Evolutionary conservation across 2,329 filamentous ascomycete species (phyloP).

Genomic region (Pleomassaria siparia): DNA sequence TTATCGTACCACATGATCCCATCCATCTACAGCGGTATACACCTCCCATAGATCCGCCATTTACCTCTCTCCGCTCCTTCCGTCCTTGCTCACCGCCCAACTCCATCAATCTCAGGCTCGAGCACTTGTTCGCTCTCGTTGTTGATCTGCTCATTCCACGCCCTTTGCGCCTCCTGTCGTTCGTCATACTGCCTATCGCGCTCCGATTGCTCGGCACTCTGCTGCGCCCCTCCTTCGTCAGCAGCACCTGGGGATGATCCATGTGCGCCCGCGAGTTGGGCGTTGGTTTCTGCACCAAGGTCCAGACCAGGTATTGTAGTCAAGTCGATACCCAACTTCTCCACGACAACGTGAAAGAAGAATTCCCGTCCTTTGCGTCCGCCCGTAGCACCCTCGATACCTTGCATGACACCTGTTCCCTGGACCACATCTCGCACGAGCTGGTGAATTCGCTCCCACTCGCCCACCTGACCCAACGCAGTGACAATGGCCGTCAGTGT

Average conservation of each 20-base stretch:
- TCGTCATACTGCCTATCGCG: not conserved
- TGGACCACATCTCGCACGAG: conserved; percentile 43
- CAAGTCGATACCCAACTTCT: not conserved
- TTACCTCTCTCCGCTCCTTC: not conserved
- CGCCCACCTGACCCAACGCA: conserved; percentile 40
- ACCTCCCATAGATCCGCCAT: too few relatives aligned
- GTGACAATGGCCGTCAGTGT: conserved; percentile 43
- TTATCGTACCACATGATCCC: too few relatives aligned
- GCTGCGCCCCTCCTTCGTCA: too few relatives aligned
- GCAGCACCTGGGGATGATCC: too few relatives aligned
- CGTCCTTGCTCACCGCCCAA: not conserved
- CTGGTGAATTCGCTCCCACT: conserved; percentile 35
- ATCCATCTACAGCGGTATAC: too few relatives aligned
- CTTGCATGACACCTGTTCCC: conserved; percentile 32
- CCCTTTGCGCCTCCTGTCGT: not conserved
- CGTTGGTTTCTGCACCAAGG: too few relatives aligned
- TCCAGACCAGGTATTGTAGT: not conserved
- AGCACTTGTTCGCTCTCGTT: not conserved
- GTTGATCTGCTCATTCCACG: not conserved
- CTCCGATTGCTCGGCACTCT: not conserved
- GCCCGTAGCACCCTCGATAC: conserved; percentile 23
- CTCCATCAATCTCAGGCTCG: not conserved
- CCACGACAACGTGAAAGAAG: conserved; percentile 18
- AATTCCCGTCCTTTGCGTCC: conserved; percentile 9
- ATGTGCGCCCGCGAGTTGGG: too few relatives aligned